These are phyloP conservation scores for Cinchona pubescens DNA, from an alignment of 257 asterid species.

Conservation along the genomic window DNA sequence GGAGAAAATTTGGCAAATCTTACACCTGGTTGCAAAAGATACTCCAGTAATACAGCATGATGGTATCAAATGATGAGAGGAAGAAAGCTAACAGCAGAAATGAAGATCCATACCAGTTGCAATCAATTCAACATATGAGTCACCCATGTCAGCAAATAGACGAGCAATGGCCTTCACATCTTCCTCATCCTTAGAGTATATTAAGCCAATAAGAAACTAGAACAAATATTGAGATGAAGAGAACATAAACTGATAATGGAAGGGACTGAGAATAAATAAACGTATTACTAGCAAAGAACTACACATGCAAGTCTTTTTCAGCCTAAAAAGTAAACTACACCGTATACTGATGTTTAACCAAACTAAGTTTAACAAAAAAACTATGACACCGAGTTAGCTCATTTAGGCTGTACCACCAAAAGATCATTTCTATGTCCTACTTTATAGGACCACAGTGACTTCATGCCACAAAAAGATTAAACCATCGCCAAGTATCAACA, in stretches of 20 bases:
- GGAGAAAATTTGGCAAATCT: background rate
- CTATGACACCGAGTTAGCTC: background rate
- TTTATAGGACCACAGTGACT: background rate
- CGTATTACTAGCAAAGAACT: background rate
- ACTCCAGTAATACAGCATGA: slow-evolving; percentile 12
- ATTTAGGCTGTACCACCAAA: background rate
- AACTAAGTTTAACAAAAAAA: background rate
- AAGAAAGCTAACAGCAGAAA: slow-evolving; percentile 17
- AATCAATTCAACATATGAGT: slow-evolving; percentile 92
- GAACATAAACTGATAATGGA: background rate
- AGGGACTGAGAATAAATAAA: background rate
- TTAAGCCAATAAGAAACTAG: slow-evolving; percentile 25
- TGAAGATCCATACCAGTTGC: slow-evolving; percentile 69
- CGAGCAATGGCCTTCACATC: slow-evolving; percentile 99
- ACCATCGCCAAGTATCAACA: slow-evolving; percentile 7
- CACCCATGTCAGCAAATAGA: slow-evolving; percentile 97
- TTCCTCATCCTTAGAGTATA: slow-evolving; percentile 77
- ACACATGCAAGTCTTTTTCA: background rate
- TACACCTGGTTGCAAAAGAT: background rate
- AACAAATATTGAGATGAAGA: slow-evolving; percentile 8
- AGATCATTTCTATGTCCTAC: background rate
- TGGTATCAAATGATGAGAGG: background rate
- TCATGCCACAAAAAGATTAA: background rate
- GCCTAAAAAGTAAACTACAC: background rate
- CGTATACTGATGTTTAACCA: background rate